Evolutionary conservation across 768 basidiomycete species (phyloP), one percentile per base, ranked within the genome.

Genomic region (Boletus sensibilis): DNA sequence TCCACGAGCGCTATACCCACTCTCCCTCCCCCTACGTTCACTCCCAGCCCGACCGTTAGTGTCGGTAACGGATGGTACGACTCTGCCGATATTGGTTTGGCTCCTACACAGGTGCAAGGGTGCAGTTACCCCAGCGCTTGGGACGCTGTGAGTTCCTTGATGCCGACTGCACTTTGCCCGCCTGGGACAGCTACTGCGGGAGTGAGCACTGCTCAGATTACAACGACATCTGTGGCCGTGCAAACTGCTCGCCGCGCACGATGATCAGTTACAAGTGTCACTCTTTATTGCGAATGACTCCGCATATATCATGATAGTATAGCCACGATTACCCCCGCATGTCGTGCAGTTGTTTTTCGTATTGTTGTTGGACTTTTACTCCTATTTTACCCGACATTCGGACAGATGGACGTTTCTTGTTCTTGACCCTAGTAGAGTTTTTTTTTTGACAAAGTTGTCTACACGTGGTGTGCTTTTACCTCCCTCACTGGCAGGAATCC

Each of bases 121-220:
- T 90, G 89, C 63, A 72, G 68, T 46, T 89, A 90, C 65, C 86
- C 84, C 20, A 71, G 83, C 62, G 76, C 83, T 45, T 90, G 86
- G 83, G 74, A 82, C 61, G 85, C 84, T 21, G 79, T 79, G 21
- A 73, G 72, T 53, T 79, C 75, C 18, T 44, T 78, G 41, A 67
- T 86, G 56, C 82, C 82, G 29, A 68, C 77, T 33, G 71, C 78
- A 23, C 67, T 75, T 23, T 83, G 83, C 62, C 63, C 66, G 31
- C 48, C 64, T 34, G 64, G 56, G 18, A 41, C 59, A 37, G 34
- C 29, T 50, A 31, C 51, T 21, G 47, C 25, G 7, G 45, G 21
- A 37, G 50, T 29, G 39, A 54, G 46, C 50, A 52, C 57, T 11
- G 5, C 27, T 13, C 48, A 46, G n/a, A n/a, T 38, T 40, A 56